Conservation (phyloP, 2,329 filamentous ascomycete genomes). For the Pestalotiopsis sp. region DNA sequence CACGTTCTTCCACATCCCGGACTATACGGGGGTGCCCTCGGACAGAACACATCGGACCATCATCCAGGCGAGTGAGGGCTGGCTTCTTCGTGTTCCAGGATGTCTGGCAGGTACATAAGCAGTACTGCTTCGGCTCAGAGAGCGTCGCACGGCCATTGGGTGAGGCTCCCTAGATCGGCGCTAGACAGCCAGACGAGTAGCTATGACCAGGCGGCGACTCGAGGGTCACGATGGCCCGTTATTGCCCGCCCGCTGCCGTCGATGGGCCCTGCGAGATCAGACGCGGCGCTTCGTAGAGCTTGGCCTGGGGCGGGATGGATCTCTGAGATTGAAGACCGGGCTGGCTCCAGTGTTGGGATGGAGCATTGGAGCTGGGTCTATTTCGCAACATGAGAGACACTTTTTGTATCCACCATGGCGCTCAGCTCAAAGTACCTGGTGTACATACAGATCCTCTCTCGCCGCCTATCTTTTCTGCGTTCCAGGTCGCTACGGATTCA, state of each 20-base stretch:
- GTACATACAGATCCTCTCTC: neutral
- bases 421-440: neutral
- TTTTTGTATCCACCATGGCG: neutral
- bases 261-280: slow-evolving; percentile 10
- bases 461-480: neutral
- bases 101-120: neutral
- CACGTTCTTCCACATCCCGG: neutral
- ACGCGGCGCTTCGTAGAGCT: slow-evolving; percentile 3
- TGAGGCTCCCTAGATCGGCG: slow-evolving; percentile 15
- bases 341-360: neutral
- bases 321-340: neutral
- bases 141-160: neutral
- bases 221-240: slow-evolving; percentile 14
- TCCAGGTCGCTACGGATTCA: neutral
- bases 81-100: neutral
- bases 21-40: neutral
- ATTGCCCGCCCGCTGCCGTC: slow-evolving; percentile 11
- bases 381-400: neutral
- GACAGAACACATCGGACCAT: neutral
- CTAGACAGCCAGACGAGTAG: slow-evolving; percentile 12
- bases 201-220: slow-evolving; percentile 16
- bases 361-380: neutral
- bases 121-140: neutral
- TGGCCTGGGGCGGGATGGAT: slow-evolving; percentile 6
- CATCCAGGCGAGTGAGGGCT: neutral